phyloP scores from a whole-genome alignment of 106 monocot genomes.

The Dendrobium nobile region DNA sequence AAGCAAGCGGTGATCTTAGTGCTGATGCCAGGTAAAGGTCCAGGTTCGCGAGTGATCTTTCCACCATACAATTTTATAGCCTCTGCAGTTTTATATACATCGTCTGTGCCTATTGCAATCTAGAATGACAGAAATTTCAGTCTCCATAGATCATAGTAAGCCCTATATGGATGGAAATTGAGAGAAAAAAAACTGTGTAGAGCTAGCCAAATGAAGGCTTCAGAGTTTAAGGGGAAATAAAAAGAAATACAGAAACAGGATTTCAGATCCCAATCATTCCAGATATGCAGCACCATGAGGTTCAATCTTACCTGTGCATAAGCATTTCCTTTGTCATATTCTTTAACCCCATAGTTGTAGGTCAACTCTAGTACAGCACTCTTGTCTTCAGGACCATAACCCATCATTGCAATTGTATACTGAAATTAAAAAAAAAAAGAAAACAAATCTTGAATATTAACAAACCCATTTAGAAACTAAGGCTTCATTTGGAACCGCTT shows the following conservation, averaged over 20 bases:
- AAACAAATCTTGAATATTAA: not conserved
- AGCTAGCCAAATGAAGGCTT: not conserved
- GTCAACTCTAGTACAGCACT: slow-evolving; percentile 89
- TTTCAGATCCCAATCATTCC: not conserved
- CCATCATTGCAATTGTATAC: slow-evolving; percentile 97
- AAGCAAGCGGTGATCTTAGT: slow-evolving; percentile 93
- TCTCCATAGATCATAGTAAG: not conserved
- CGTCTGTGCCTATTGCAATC: slow-evolving; percentile 96
- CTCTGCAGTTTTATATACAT: slow-evolving; percentile 96
- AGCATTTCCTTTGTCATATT: slow-evolving; percentile 89
- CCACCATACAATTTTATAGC: slow-evolving; percentile 72
- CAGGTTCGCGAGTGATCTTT: slow-evolving; percentile 82
- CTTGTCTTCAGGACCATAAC: slow-evolving; percentile 99
- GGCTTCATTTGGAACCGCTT: no score
- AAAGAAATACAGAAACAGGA: not conserved
- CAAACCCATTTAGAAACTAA: not conserved
- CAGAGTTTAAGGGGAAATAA: no score
- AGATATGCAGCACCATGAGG: not conserved
- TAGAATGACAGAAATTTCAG: slow-evolving; percentile 8
- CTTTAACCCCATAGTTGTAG: slow-evolving; percentile 83
- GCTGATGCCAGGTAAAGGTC: slow-evolving; percentile 91
- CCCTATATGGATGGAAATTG: no score
- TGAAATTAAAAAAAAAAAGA: slow-evolving; percentile 20
- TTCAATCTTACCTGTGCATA: slow-evolving; percentile 73
- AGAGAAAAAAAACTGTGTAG: not conserved